Conservation (phyloP, 2,329 filamentous ascomycete species). For the Coniochaeta sp. region DNA sequence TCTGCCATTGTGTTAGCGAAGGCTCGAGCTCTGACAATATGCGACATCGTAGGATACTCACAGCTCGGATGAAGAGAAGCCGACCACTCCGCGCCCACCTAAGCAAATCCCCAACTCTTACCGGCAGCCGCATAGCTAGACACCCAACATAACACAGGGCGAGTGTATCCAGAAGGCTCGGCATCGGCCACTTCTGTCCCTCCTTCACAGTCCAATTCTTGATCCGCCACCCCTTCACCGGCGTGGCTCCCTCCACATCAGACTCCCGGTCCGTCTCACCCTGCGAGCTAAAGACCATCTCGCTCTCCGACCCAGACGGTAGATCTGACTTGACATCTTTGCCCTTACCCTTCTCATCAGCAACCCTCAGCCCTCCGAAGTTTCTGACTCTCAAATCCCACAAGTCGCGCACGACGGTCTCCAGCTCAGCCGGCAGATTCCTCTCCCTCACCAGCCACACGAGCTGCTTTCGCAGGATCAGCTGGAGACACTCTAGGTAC, state of each 20-base stretch:
- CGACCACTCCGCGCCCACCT: constrained; percentile 60
- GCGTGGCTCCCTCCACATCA: constrained; percentile 21
- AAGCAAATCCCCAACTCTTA: constrained; percentile 66
- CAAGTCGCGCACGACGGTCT: constrained; percentile 73
- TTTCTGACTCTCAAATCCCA: constrained; percentile 65
- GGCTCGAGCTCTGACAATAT: neutral
- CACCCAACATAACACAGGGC: constrained; percentile 74
- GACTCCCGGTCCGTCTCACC: constrained; percentile 26
- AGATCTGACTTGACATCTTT: neutral
- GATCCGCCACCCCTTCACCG: constrained; percentile 19
- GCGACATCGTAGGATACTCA: constrained; percentile 25
- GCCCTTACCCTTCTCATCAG: constrained; percentile 23
- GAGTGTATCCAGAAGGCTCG: constrained; percentile 67
- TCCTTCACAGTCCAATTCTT: constrained; percentile 37
- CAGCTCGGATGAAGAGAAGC: constrained; percentile 65
- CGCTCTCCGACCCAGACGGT: constrained; percentile 7
- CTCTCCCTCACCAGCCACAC: constrained; percentile 62
- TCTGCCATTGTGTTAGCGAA: constrained; percentile 24
- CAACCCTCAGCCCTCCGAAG: constrained; percentile 47
- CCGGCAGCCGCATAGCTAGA: constrained; percentile 66
- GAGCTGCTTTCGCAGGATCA: constrained; percentile 77
- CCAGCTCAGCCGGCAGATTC: constrained; percentile 64
- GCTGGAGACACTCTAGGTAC: constrained; percentile 77
- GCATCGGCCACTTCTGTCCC: constrained; percentile 46
- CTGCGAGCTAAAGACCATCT: constrained; percentile 51